Base-by-base conservation (phyloP, 2,329 filamentous ascomycete species). In the Aaosphaeria arxii region DNA sequence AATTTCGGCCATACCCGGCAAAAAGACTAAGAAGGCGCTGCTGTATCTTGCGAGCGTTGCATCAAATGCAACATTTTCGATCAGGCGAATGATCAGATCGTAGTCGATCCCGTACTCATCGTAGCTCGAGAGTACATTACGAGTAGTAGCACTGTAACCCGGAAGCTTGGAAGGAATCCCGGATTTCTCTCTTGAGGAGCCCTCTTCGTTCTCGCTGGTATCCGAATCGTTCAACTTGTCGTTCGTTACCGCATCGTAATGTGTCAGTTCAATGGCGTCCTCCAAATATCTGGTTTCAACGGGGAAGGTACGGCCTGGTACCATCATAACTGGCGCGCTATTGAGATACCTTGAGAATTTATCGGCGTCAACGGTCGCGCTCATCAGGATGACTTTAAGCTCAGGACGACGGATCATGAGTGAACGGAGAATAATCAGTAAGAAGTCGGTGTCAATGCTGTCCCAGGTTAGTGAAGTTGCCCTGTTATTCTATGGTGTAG, bases 351-450 rank as follows among this genome's bases (percentile, higher is more conserved):
- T 82, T 0, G 94, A 96, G 66, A 99, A 96, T 11, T 86, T 85
- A 50, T 92, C 86, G 0, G 94, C 90, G 68, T 99, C 90, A 6
- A 99, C 90, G 0, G 94, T 99, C 7, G 94, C 94, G 56, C 92
- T 97, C 94, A 99, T 99, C 42, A 99, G 80, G 35, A 99, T 81
- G 17, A 99, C 87, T 71, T 95, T 97, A 44, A 99, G 77, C 54
- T 95, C 88, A 51, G 86, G 86, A 46, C 92, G 82, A 56, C 82
- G 82, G 30, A 81, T 69, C 73, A 96, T 81, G 4, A 99, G 76
- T 53, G 91, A 88, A 63, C 89, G 89, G 44, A 99, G 79, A 1
- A 97, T 88, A 57, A 99, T 94, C 11, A 99, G 79, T 32, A 99
- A 77, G 67, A 99, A 96, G 67, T 99, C 94, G 48, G 91, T 96